Evolutionary conservation across 2,329 filamentous ascomycete species (phyloP), one percentile per base, ranked within the genome.

Genomic region (Dothidotthia symphoricarpi): DNA sequence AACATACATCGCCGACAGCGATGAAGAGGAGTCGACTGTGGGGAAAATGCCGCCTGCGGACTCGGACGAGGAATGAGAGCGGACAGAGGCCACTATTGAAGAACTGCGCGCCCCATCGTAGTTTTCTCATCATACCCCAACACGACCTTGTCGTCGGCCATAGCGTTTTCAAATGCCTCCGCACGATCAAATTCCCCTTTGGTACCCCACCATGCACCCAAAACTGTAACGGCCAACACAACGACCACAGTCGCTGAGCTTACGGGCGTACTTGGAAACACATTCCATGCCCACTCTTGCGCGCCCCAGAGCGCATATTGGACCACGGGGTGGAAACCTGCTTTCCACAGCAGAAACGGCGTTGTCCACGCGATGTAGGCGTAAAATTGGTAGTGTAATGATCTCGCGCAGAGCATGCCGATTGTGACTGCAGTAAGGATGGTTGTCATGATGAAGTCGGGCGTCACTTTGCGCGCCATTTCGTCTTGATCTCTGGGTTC

Each of bases 311-410:
- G 67, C 3, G 69, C 69, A 57, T 83, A 83, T 51, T 88, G 78
- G 22, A 85, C 57, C 9, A 84, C 60, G 0, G 85, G 83, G 55
- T 85, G 82, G 43, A 82, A 71, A 1, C 83, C 82, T 38, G 83
- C 80, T 57, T 81, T 80, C 88, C 89, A 96, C 35, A 95, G 77
- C 47, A 96, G 74, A 64, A 87, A 94, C 0, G 90, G 90, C 6
- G 87, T 88, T 11, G 85, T 79, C 90, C 90, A 96, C 17, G 86
- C 86, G 43, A 95, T 78, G 73, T 94, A 95, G 30, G 87, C 82
- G 68, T 89, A 96, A 73, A 96, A 96, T 61, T 96, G 90, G 73
- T 95, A 96, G 71, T 96, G 90, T 54, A 96, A 76, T 38, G 85
- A 91, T 41, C 90, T 77, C 16, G 90, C 90, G 61, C 88, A 95